Percentiles rank a stretch among this genome's conserved stretches.
Conservation (phyloP, 2,329 filamentous ascomycete species). For the Aspergillus pseudoviridinutans region DNA sequence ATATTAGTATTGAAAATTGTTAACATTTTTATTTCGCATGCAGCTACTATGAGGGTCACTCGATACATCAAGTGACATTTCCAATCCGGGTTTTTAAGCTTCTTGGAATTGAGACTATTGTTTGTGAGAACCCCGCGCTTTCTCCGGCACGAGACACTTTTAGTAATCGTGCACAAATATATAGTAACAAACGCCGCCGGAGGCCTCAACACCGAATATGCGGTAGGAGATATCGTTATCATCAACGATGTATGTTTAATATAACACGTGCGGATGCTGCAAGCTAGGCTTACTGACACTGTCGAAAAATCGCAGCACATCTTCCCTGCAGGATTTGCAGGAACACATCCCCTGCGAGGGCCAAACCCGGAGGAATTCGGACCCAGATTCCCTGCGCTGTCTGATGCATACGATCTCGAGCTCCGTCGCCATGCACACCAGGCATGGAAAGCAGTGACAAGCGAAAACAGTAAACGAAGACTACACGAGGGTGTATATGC, state of each 20-base stretch:
- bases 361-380: conserved; percentile 62
- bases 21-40: conserved; percentile 1
- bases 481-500: conserved; percentile 65
- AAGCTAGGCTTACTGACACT: conserved; percentile 9
- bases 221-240: conserved; percentile 61
- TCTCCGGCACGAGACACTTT: neutral
- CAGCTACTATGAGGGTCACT: conserved; percentile 66
- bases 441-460: conserved; percentile 51
- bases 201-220: conserved; percentile 60
- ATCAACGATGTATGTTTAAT: conserved; percentile 55
- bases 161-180: neutral
- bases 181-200: conserved; percentile 65
- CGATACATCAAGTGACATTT: conserved; percentile 60
- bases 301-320: conserved; percentile 47
- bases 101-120: conserved; percentile 57
- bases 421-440: conserved; percentile 55
- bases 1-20: neutral
- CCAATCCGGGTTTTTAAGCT: conserved; percentile 62
- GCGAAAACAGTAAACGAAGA: conserved; percentile 45
- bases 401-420: conserved; percentile 63
- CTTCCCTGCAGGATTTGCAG: conserved; percentile 59
- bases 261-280: neutral
- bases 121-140: conserved; percentile 39
- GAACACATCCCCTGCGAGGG: conserved; percentile 58
- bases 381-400: conserved; percentile 59